These are phyloP conservation scores for Ormosia semicastrata DNA, from an alignment of 306 rosid species.

Conservation along the genomic window DNA sequence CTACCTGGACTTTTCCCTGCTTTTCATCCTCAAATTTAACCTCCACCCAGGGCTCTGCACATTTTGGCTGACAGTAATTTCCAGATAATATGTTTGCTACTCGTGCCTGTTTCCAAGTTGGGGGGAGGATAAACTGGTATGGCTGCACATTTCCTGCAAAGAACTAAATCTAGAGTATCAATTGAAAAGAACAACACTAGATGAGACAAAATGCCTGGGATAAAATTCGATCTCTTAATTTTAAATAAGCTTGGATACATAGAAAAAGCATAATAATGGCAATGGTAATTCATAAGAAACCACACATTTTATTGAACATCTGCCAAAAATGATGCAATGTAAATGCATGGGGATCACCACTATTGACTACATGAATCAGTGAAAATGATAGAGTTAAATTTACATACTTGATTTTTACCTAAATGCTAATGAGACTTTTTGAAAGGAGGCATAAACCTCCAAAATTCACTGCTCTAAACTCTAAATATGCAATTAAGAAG, in stretches of 20 bases:
- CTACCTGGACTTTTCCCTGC: slow-evolving; percentile 89
- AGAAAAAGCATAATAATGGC: not conserved
- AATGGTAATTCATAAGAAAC: not conserved
- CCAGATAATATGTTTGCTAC: slow-evolving; percentile 96
- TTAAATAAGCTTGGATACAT: not conserved
- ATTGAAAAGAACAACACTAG: slow-evolving; percentile 28
- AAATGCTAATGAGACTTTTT: not conserved
- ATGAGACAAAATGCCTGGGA: not conserved
- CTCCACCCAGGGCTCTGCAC: slow-evolving; percentile 99
- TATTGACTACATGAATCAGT: slow-evolving; percentile 1
- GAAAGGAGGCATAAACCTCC: slow-evolving; percentile 16
- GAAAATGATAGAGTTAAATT: not conserved
- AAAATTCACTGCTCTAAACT: not conserved
- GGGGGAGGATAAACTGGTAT: slow-evolving; percentile 87
- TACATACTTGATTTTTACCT: not conserved
- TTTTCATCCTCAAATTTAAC: slow-evolving; percentile 93
- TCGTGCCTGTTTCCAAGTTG: slow-evolving; percentile 87
- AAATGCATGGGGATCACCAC: not conserved
- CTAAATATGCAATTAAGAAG: not conserved
- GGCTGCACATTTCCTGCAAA: slow-evolving; percentile 97
- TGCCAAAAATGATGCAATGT: not conserved
- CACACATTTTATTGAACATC: not conserved
- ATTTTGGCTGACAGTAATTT: slow-evolving; percentile 96
- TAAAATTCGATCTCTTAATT: not conserved
- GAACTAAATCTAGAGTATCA: slow-evolving; percentile 67